Conservation (phyloP, 805 yeast genomes). For the Schizosaccharomyces cryophilus region DNA sequence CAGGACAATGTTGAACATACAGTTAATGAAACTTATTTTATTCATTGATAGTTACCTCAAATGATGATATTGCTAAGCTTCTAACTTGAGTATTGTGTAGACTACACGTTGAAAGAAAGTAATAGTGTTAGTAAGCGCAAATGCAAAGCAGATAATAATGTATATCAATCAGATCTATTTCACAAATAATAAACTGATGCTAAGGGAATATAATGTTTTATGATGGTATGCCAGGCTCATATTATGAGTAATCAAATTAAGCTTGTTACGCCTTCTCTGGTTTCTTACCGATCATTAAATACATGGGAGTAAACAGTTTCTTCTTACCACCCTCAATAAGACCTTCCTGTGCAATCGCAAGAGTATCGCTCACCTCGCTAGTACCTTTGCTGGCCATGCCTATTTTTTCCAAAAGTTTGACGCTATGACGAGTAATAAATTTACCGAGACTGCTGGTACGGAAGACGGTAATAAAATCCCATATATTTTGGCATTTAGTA, state of each 20-base stretch:
- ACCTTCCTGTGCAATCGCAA: conserved; percentile 92
- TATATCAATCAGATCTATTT: too few species aligned
- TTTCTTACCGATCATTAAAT: conserved; percentile 71
- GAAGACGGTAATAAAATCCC: conserved; percentile 60
- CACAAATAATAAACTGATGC: not conserved
- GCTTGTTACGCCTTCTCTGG: conserved; percentile 21
- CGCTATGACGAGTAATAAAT: conserved; percentile 53
- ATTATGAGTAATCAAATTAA: not conserved
- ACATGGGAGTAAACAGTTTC: conserved; percentile 81
- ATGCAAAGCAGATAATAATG: too few species aligned
- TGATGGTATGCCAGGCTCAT: not conserved
- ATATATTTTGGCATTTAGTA: conserved; percentile 56
- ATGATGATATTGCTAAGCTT: too few species aligned
- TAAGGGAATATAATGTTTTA: not conserved
- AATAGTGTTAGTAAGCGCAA: too few species aligned
- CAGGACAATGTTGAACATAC: not conserved
- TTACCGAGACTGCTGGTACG: conserved; percentile 80
- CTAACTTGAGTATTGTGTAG: too few species aligned
- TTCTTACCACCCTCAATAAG: conserved; percentile 75
- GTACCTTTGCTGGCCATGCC: conserved; percentile 89
- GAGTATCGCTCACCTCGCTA: conserved; percentile 65
- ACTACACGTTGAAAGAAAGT: too few species aligned
- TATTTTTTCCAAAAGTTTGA: conserved; percentile 56
- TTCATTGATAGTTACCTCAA: not conserved
- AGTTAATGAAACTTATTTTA: not conserved